Percentiles rank a stretch among this genome's conserved stretches.
These are phyloP conservation scores for Alternaria atra DNA, from an alignment of 2,329 filamentous ascomycete genomes.

Conservation along the genomic window DNA sequence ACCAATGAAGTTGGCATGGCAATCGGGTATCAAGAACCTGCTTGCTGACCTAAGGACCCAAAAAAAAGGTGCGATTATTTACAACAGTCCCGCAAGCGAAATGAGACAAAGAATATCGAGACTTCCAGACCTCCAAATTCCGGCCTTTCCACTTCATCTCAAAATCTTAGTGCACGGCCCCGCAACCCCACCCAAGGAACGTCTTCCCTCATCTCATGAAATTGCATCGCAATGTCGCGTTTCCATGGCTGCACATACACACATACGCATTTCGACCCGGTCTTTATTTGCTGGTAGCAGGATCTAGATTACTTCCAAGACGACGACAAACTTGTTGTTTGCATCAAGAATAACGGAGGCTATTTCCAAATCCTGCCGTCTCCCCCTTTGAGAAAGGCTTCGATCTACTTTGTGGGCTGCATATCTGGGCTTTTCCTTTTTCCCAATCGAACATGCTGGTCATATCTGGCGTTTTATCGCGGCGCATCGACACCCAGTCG, in stretches of 20 bases:
- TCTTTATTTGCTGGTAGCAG: constrained; percentile 10
- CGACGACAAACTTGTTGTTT: not conserved
- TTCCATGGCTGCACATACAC: constrained; percentile 17
- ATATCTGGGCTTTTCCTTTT: constrained; percentile 9
- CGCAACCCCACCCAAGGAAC: constrained; percentile 31
- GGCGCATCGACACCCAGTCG: constrained; percentile 11
- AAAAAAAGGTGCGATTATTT: constrained; percentile 17
- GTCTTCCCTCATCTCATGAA: constrained; percentile 43
- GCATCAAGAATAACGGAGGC: not conserved
- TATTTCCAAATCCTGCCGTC: constrained; percentile 9
- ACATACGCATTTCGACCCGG: constrained; percentile 20
- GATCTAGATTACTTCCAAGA: constrained; percentile 1
- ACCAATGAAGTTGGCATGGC: not conserved
- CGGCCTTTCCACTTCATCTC: constrained; percentile 31
- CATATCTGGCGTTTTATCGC: constrained; percentile 16
- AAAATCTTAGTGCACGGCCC: constrained; percentile 41
- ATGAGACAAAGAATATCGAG: constrained; percentile 35
- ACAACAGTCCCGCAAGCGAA: constrained; percentile 47
- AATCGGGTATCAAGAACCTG: constrained; percentile 1
- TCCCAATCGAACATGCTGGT: constrained; percentile 3
- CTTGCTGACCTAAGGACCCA: not conserved
- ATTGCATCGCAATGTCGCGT: constrained; percentile 43
- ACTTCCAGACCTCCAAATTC: constrained; percentile 39
- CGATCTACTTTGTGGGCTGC: constrained; percentile 7
- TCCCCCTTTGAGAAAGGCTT: constrained; percentile 4